A percentile compares a stretch with the other conserved stretches of the same genome.
phyloP scores from a whole-genome alignment of 305 asterid genomes.

The Fraxinus angustifolia region DNA sequence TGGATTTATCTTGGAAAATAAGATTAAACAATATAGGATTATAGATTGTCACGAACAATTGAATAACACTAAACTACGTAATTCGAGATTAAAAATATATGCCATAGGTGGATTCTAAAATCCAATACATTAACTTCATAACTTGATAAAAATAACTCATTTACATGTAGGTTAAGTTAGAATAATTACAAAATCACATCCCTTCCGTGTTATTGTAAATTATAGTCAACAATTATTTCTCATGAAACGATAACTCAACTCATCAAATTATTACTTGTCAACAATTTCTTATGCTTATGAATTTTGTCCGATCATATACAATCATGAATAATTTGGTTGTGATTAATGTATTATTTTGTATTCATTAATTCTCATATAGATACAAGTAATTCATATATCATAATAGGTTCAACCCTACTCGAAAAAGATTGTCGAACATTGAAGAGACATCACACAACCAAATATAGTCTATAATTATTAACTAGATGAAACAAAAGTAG shows the following conservation, averaged over 20 bases:
- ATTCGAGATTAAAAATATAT: too few species aligned
- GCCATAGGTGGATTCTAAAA: neutral
- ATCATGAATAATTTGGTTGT: too few species aligned
- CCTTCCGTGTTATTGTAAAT: neutral
- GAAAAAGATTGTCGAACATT: neutral
- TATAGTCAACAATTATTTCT: too few species aligned
- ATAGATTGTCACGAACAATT: too few species aligned
- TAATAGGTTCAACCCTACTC: neutral
- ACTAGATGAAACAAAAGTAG: neutral
- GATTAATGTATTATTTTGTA: too few species aligned
- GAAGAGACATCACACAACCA: too few species aligned
- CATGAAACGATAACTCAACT: neutral
- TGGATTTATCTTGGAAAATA: too few species aligned
- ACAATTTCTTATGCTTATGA: too few species aligned
- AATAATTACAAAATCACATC: neutral
- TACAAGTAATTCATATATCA: neutral
- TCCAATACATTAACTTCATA: neutral
- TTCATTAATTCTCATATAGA: neutral
- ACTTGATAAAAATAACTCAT: neutral
- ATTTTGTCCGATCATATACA: too few species aligned
- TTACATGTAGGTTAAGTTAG: neutral
- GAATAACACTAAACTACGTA: too few species aligned
- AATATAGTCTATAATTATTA: too few species aligned
- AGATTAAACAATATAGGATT: too few species aligned
- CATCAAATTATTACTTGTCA: neutral